Percentiles rank a stretch among this genome's conserved stretches.
phyloP scores from a whole-genome alignment of 1,284 basidiomycete species.

The Fomitopsis pinicola region DNA sequence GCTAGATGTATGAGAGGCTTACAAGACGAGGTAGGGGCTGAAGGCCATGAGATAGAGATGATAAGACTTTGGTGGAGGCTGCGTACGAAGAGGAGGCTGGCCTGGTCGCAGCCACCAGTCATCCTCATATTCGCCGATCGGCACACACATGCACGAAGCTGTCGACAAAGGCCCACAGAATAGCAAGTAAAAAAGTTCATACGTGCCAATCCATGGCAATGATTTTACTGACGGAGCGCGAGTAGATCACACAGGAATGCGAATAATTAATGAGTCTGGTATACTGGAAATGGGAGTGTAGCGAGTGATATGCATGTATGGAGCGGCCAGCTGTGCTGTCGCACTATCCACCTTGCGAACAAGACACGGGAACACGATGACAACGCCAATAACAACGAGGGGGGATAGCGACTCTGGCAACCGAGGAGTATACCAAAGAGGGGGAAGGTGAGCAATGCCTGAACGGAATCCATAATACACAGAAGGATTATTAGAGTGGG shows the following conservation, averaged over 20 bases:
- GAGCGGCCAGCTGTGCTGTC: not conserved
- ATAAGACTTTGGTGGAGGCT: no score
- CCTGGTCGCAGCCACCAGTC: no score
- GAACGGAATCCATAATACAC: constrained; percentile 2
- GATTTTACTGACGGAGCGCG: not conserved
- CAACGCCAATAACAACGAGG: not conserved
- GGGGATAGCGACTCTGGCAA: not conserved
- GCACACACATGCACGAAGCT: no score
- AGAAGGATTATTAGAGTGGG: not conserved
- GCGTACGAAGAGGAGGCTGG: no score
- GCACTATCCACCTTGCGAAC: constrained; percentile 1
- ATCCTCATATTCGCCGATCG: no score
- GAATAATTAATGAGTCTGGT: constrained; percentile 6
- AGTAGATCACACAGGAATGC: not conserved
- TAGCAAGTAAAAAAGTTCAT: no score
- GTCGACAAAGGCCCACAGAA: no score
- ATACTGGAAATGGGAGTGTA: constrained; percentile 6
- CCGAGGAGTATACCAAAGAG: not conserved
- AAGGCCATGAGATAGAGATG: not conserved
- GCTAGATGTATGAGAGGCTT: not conserved
- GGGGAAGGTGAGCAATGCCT: constrained; percentile 3
- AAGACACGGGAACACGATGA: constrained; percentile 3
- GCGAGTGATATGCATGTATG: constrained; percentile 9
- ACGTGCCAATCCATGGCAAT: not conserved
- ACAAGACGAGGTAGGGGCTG: not conserved